Conservation (phyloP, 768 basidiomycete species). For the Boletus subcaerulescens region DNA sequence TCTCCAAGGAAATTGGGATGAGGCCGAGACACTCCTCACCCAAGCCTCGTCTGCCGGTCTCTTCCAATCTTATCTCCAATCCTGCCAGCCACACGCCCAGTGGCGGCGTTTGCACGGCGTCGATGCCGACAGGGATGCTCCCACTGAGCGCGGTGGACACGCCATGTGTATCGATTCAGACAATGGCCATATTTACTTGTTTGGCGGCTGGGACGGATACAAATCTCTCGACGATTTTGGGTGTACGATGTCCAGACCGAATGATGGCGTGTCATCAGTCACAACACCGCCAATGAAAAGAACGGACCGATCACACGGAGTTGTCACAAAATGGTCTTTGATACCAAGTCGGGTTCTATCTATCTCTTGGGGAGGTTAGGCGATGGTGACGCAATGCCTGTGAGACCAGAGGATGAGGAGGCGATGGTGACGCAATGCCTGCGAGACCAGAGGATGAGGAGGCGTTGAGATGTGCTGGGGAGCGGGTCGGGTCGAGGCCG, state of each 20-base stretch:
- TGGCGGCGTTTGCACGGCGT: conserved; percentile 62
- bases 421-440: conserved; percentile 42
- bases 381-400: conserved; percentile 45
- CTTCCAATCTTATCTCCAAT: conserved; percentile 56
- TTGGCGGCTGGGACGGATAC: conserved; percentile 78
- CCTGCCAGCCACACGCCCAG: conserved; percentile 52
- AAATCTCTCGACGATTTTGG: conserved; percentile 81
- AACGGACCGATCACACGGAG: conserved; percentile 70
- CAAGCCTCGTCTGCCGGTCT: conserved; percentile 52
- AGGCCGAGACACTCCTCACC: conserved; percentile 52
- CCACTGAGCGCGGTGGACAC: conserved; percentile 71
- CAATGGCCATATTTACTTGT: conserved; percentile 63
- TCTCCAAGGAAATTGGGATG: conserved; percentile 60
- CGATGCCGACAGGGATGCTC: conserved; percentile 62
- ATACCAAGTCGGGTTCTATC: conserved; percentile 63
- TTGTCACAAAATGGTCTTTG: conserved; percentile 83
- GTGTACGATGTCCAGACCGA: conserved; percentile 57
- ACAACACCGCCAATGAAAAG: conserved; percentile 49
- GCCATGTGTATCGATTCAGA: conserved; percentile 76
- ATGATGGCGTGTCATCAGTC: conserved; percentile 60
- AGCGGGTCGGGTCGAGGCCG: conserved; percentile 13
- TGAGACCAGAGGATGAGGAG: conserved; percentile 23
- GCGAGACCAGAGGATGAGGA: conserved; percentile 15
- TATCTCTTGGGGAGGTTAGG: conserved; percentile 70
- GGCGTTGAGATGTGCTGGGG: conserved; percentile 15